Evolutionary conservation across 1,139 yeast genomes (phyloP), one percentile per base, ranked within the genome.

Genomic region (Yamadazyma sp.): DNA sequence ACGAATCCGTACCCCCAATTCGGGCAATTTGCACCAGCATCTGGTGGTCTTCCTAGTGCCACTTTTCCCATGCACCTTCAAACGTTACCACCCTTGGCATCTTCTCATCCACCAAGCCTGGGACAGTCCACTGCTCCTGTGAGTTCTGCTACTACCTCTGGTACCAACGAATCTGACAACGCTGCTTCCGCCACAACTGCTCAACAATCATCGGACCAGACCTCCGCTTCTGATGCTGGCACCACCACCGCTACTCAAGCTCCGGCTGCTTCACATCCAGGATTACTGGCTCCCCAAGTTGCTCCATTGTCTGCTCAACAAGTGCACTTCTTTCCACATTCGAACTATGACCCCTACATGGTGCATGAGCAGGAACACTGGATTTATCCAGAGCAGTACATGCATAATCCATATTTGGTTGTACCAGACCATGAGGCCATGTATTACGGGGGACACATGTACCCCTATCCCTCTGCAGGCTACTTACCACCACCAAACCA

Each of bases 351-450:
- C 2, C 41, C 40, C 25, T 36, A 35, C 29, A 11, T 29, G 18
- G 24, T 24, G 14, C 40, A 45, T 22, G 44, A 43, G 15, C 40
- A 33, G 3, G 52, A 48, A 29, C 34, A 35, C 15, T 40, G 46
- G 43, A 9, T 6, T 18, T 14, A 25, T 13, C 13, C 27, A 3
- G 35, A 33, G 8, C 31, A 17, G 13, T 33, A 26, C 13, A 11
- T n/a, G 13, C 31, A 16, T 14, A 33, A 20, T 26, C 31, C 35
- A 7, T 44, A 38, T 18, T 31, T 47, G 45, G 38, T 48, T 1
- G 41, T 43, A 16, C 42, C 42, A 26, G 52, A 33, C 3, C 35
- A 25, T 9, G 35, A 33, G 11, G 31, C 34, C 11, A 28, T 24
- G 34, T 20, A 33, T 13, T 20, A 33, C 13, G 35, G 31, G 4